Evolutionary conservation across 495 filamentous ascomycete species (phyloP).

Genomic region (Lindgomyces ingoldianus): DNA sequence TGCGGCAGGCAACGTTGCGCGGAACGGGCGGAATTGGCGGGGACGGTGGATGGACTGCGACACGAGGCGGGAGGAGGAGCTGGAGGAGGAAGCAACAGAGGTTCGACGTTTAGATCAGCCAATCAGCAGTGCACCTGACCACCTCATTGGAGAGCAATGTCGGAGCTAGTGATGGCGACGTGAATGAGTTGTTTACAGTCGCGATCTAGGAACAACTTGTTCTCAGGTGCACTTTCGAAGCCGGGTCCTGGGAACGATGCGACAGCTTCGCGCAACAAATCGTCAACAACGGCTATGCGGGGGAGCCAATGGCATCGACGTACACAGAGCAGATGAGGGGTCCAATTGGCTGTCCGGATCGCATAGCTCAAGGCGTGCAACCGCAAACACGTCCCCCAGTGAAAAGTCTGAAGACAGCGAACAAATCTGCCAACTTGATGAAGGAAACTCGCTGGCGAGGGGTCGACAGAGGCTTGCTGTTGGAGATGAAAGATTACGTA

Average conservation of each 20-base stretch:
- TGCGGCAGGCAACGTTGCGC: neutral
- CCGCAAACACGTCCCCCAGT: too few species aligned
- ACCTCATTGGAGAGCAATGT: neutral
- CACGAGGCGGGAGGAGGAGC: neutral
- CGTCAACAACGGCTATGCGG: too few species aligned
- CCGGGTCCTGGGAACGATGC: neutral
- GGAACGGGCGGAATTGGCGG: too few species aligned
- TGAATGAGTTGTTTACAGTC: too few species aligned
- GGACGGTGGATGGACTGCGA: neutral
- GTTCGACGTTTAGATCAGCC: slow-evolving; percentile 3
- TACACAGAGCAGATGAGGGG: neutral
- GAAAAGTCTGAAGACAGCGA: too few species aligned
- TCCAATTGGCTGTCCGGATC: neutral
- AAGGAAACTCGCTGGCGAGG: too few species aligned
- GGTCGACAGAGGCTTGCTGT: too few species aligned
- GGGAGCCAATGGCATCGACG: neutral
- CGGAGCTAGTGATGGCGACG: too few species aligned
- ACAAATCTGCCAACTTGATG: too few species aligned
- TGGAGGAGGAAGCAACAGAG: neutral
- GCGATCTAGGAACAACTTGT: too few species aligned
- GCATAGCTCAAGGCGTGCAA: neutral
- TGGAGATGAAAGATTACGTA: slow-evolving; percentile 15
- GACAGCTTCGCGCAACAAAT: neutral
- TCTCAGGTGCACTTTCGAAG: too few species aligned
- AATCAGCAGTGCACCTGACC: slow-evolving; percentile 11